Conservation (phyloP, 345 rosid genomes). For the Leavenworthia alabamica region DNA sequence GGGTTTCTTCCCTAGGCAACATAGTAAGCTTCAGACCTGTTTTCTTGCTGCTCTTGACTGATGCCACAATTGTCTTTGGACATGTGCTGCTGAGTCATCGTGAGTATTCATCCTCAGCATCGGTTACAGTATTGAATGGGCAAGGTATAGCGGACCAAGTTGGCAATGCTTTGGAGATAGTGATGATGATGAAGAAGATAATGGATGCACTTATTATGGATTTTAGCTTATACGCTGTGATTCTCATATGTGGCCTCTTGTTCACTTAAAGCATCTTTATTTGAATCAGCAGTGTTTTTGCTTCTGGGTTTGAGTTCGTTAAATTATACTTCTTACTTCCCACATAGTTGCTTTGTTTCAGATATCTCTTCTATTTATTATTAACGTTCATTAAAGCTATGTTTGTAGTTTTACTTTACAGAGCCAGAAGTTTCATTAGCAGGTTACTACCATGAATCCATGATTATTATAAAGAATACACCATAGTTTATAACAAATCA, state of each 20-base stretch:
- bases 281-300: background rate
- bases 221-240: conserved; percentile 53
- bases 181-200: conserved; percentile 50
- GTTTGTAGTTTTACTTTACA: background rate
- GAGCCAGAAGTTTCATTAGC: background rate
- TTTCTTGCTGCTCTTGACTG: conserved; percentile 54
- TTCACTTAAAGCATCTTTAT: conserved; percentile 23
- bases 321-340: background rate
- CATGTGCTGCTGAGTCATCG: conserved; percentile 32
- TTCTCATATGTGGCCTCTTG: conserved; percentile 53
- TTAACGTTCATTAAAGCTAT: background rate
- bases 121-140: conserved; percentile 21
- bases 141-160: conserved; percentile 53
- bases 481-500: background rate
- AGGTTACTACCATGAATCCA: background rate
- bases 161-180: conserved; percentile 56
- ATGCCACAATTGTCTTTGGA: conserved; percentile 47
- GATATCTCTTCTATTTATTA: background rate
- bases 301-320: background rate
- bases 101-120: conserved; percentile 11
- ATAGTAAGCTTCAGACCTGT: conserved; percentile 60
- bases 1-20: conserved; percentile 51
- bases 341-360: conserved; percentile 1
- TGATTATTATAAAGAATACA: background rate
- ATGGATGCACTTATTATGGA: conserved; percentile 64